phyloP scores from a whole-genome alignment of 1,139 yeast genomes.

The Casaregolazyma suthepensis region DNA sequence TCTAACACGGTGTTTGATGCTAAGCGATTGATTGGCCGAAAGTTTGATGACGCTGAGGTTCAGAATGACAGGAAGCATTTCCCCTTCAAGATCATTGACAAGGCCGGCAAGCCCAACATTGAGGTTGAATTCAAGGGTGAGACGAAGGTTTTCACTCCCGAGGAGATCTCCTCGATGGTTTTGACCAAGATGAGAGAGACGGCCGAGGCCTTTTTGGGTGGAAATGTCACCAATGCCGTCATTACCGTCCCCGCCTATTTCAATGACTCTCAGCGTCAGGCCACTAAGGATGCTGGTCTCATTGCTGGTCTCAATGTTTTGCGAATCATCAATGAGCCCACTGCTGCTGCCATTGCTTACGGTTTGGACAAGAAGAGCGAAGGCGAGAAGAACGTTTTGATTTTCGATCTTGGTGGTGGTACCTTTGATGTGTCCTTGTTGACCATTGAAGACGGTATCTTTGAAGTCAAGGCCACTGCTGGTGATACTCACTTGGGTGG shows the following conservation, averaged over 20 bases:
- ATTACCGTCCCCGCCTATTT: conserved; percentile 93
- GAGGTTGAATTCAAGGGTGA: conserved; percentile 94
- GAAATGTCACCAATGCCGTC: conserved; percentile 81
- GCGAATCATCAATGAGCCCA: conserved; percentile 93
- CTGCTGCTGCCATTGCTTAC: conserved; percentile 96
- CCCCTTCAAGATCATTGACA: conserved; percentile 91
- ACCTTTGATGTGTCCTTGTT: conserved; percentile 96
- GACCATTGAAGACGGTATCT: conserved; percentile 98
- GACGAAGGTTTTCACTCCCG: conserved; percentile 89
- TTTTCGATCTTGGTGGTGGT: conserved; percentile 98
- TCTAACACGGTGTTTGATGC: conserved; percentile 93
- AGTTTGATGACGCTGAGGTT: conserved; percentile 79
- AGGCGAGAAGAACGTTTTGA: conserved; percentile 75
- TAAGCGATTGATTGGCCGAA: conserved; percentile 94
- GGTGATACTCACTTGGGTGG: conserved; percentile 99
- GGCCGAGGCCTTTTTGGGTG: conserved; percentile 88
- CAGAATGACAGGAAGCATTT: conserved; percentile 91
- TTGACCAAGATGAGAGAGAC: conserved; percentile 93
- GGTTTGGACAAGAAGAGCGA: conserved; percentile 91
- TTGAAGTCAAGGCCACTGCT: conserved; percentile 99
- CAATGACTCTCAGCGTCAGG: conserved; percentile 95
- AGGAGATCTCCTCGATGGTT: conserved; percentile 92
- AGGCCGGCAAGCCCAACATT: conserved; percentile 79
- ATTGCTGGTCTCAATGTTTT: conserved; percentile 91
- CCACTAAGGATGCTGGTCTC: conserved; percentile 96